Conservation (phyloP, 139 green algal genomes). For the Micractinium conductrix region DNA sequence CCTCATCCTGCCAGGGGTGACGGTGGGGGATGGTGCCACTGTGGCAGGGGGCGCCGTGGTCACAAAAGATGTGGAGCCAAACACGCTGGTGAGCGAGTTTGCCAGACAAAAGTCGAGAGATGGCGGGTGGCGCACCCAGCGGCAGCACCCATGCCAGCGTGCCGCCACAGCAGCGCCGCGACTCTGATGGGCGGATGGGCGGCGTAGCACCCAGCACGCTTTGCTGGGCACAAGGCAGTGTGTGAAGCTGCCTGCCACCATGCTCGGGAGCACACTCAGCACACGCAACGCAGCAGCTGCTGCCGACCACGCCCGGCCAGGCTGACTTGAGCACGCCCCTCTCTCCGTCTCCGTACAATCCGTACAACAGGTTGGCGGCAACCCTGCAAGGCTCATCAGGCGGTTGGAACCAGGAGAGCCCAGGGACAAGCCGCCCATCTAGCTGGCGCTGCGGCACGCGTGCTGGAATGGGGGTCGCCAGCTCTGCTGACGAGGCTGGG, state of each 20-base stretch:
- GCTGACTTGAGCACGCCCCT: too few relatives aligned
- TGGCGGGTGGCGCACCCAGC: too few relatives aligned
- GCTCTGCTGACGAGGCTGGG: not conserved
- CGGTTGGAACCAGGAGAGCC: not conserved
- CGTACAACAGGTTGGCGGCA: not conserved
- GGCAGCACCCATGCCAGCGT: not conserved
- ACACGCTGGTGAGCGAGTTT: constrained; percentile 55
- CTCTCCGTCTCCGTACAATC: not conserved
- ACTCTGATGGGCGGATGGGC: too few relatives aligned
- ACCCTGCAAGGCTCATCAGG: not conserved
- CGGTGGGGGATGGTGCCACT: constrained; percentile 52
- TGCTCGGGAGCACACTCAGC: too few relatives aligned
- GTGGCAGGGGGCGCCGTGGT: constrained; percentile 70
- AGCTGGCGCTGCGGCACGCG: not conserved
- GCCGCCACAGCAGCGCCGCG: not conserved
- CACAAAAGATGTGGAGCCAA: constrained; percentile 62
- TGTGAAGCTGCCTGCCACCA: too few relatives aligned
- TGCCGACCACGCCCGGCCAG: too few relatives aligned
- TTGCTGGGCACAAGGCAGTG: too few relatives aligned
- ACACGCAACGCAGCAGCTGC: too few relatives aligned
- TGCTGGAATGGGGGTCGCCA: not conserved
- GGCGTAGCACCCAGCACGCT: too few relatives aligned
- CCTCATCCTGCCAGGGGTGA: constrained; percentile 51
- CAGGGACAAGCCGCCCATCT: not conserved
- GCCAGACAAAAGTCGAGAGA: too few relatives aligned